Base-by-base conservation (phyloP, 148 eudicot genomes). In the Camellia lanceoleosa region DNA sequence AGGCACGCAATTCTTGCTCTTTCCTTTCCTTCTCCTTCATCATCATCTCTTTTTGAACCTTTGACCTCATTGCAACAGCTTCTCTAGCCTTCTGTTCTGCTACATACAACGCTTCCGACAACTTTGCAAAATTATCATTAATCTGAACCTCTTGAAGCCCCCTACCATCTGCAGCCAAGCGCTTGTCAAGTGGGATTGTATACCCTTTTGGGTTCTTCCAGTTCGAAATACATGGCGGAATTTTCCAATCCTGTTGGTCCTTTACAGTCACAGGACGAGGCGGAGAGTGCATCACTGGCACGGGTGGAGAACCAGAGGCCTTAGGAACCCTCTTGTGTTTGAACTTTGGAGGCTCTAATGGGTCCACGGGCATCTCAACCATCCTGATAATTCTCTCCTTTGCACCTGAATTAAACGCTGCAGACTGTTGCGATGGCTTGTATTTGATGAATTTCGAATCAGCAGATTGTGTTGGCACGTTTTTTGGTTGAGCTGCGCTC, bases 121-220 rank as follows among this genome's bases (percentile, higher is more conserved):
- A 87, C 89, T 93, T 90, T 11, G 95, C 93, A 75, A 91, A 91
- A 69, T 89, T 88, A 44, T 90, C 92, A 79, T 88, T 91, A 60
- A 91, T 90, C 74, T 91, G 91, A 46, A 91, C 95, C 56, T 92
- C 93, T 42, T 92, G 93, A 70, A 92, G 91, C 44, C 95, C 93
- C 79, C 95, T 92, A 70, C 98, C 98, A 87, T 93, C 98, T 2
- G 94, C 96, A 15, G 98, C 94, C 67, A 93, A 82, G 46, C 97
- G 91, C 84, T 93, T 93, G 72, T 92, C 98, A 19, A 93, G 85
- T 11, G 98, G 98, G 68, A 93, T 93, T 2, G 95, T 90, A 68
- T 90, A 93, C 68, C 95, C 98, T 82, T 93, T 93, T 5, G 97
- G 94, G 62, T 92, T 93, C 88, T 93, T 93, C 98, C 96, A 93